Percentiles rank a stretch among this genome's conserved stretches.
phyloP scores from a whole-genome alignment of 2,329 filamentous ascomycete genomes.

The Hypoxylon sp. region DNA sequence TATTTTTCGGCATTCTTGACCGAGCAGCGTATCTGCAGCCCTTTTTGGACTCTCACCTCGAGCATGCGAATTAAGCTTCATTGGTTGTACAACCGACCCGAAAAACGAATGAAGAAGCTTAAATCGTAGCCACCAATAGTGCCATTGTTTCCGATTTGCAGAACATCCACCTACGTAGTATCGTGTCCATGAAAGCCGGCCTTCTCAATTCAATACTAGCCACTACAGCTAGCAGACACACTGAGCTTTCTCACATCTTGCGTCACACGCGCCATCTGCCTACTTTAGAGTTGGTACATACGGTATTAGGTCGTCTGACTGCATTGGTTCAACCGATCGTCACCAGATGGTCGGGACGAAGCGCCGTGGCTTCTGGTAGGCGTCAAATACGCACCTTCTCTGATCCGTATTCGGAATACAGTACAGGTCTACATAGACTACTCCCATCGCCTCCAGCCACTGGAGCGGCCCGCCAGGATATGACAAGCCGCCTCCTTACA shows the following conservation, averaged over 20 bases:
- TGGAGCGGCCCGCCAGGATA: slow-evolving; percentile 7
- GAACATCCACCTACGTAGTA: not conserved
- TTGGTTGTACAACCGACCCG: slow-evolving; percentile 1
- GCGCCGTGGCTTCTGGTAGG: slow-evolving; percentile 15
- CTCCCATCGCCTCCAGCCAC: slow-evolving; percentile 4
- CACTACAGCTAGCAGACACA: slow-evolving; percentile 12
- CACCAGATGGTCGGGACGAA: slow-evolving; percentile 1
- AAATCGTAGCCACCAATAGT: slow-evolving; percentile 23
- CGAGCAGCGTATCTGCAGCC: not conserved
- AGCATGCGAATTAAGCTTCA: slow-evolving; percentile 21
- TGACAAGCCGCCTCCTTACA: slow-evolving; percentile 24
- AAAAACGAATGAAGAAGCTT: slow-evolving; percentile 14
- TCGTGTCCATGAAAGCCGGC: slow-evolving; percentile 4
- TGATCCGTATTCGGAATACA: slow-evolving; percentile 4
- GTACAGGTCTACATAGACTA: not conserved
- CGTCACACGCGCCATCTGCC: slow-evolving; percentile 5
- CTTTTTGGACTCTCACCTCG: slow-evolving; percentile 13
- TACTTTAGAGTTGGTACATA: not conserved
- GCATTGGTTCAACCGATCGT: slow-evolving; percentile 7
- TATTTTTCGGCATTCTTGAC: slow-evolving; percentile 2
- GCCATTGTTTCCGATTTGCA: slow-evolving; percentile 4
- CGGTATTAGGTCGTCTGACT: not conserved
- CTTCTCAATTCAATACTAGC: slow-evolving; percentile 20
- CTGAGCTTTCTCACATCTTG: slow-evolving; percentile 14
- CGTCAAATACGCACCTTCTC: slow-evolving; percentile 10